These are phyloP conservation scores for Salix brachista DNA, from an alignment of 345 rosid species.

Conservation along the genomic window DNA sequence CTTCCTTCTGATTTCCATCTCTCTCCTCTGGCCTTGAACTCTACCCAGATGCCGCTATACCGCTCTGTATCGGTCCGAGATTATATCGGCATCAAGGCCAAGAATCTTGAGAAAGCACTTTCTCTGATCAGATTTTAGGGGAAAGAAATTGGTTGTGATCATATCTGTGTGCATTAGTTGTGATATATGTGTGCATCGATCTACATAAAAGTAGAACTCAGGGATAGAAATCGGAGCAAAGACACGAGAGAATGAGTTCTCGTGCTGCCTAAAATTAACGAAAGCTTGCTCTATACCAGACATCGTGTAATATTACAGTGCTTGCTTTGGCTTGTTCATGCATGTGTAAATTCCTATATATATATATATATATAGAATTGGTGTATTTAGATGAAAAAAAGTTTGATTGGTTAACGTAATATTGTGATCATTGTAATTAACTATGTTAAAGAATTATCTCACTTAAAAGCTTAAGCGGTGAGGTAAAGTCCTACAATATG, in stretches of 20 bases:
- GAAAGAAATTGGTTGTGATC: background rate
- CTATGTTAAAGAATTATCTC: too few species aligned
- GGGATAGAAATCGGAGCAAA: too few species aligned
- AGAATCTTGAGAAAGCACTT: slow-evolving; percentile 53
- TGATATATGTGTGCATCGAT: too few species aligned
- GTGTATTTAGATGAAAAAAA: background rate
- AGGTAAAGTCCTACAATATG: fast-evolving
- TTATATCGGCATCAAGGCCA: slow-evolving; percentile 50
- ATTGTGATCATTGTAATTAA: background rate
- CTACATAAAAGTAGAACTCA: too few species aligned
- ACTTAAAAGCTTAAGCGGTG: fast-evolving
- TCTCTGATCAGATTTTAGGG: slow-evolving; percentile 34
- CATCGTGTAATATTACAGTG: too few species aligned
- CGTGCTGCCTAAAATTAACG: too few species aligned
- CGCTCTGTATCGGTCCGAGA: slow-evolving; percentile 51
- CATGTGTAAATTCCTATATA: too few species aligned
- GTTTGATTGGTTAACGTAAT: background rate
- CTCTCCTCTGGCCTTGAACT: slow-evolving; percentile 36
- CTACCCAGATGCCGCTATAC: slow-evolving; percentile 32
- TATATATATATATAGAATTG: background rate
- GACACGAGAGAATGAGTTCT: too few species aligned
- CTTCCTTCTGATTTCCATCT: slow-evolving; percentile 43
- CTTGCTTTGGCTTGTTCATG: background rate
- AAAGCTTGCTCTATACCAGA: too few species aligned
- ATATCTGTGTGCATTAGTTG: background rate